Conservation (phyloP, 768 basidiomycete genomes). For the Pholiota conissans region DNA sequence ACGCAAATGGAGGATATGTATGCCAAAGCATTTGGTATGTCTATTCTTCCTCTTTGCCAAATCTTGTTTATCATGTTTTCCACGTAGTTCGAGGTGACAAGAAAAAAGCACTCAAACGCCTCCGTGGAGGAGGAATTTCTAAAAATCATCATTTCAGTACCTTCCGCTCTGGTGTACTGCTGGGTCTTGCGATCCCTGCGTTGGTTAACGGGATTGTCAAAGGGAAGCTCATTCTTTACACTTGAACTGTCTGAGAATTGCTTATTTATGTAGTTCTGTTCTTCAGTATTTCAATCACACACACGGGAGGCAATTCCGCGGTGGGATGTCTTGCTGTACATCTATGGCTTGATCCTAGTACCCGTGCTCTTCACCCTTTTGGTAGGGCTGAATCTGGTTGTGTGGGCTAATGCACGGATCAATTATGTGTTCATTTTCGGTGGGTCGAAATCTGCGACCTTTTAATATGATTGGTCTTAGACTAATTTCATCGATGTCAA, state of each 20-base stretch:
- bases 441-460: conserved; percentile 32
- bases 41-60: background rate
- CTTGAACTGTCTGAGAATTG: background rate
- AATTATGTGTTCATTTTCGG: conserved; percentile 96
- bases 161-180: conserved; percentile 69
- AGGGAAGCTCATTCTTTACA: conserved; percentile 36
- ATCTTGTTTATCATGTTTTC: too few species aligned
- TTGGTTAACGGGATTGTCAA: conserved; percentile 60
- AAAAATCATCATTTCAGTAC: conserved; percentile 71
- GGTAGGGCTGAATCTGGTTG: conserved; percentile 80
- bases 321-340: conserved; percentile 72
- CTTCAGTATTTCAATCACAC: conserved; percentile 13
- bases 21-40: conserved; percentile 73
- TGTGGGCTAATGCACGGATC: conserved; percentile 75
- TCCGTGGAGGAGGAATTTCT: conserved; percentile 51
- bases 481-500: background rate
- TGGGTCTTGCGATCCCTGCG: conserved; percentile 76
- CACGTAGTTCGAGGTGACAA: conserved; percentile 62
- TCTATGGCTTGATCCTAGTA: conserved; percentile 75
- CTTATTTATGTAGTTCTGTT: background rate
- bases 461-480: background rate
- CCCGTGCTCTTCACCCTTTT: conserved; percentile 76
- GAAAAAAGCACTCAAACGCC: conserved; percentile 70
- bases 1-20: conserved; percentile 76
- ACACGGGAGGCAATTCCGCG: conserved; percentile 48